These are phyloP conservation scores for Ustilago lituana DNA, from an alignment of 1,284 basidiomycete species.

Conservation along the genomic window DNA sequence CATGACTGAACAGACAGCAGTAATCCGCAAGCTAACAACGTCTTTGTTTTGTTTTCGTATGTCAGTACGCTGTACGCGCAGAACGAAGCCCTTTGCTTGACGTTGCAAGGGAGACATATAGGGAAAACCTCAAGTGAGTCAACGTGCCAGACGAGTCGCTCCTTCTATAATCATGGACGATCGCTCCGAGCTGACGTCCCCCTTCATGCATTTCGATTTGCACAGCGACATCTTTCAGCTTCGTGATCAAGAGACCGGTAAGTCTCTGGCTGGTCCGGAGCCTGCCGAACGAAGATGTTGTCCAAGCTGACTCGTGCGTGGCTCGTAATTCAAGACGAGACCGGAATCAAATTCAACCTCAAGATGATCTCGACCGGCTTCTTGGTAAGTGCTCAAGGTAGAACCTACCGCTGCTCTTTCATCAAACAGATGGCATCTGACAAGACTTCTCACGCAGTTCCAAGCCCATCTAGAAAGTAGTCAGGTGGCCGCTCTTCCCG, in stretches of 20 bases:
- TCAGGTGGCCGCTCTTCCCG: slow-evolving; percentile 8
- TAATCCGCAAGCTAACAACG: neutral
- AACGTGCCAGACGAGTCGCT: too few species aligned
- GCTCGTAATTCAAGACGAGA: slow-evolving; percentile 68
- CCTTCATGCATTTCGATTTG: neutral
- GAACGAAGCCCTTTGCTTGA: slow-evolving; percentile 84
- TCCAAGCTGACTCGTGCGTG: too few species aligned
- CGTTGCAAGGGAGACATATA: slow-evolving; percentile 86
- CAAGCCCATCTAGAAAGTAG: slow-evolving; percentile 18
- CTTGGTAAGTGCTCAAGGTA: slow-evolving; percentile 70
- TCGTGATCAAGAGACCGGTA: slow-evolving; percentile 22
- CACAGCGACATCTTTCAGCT: slow-evolving; percentile 79
- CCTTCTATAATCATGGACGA: too few species aligned
- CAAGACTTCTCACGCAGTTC: slow-evolving; percentile 15
- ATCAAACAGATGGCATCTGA: too few species aligned
- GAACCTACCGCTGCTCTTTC: too few species aligned
- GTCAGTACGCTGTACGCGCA: slow-evolving; percentile 81
- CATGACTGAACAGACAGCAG: too few species aligned
- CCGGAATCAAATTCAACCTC: slow-evolving; percentile 75
- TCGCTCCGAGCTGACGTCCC: too few species aligned
- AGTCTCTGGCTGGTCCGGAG: too few species aligned
- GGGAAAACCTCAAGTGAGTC: slow-evolving; percentile 76
- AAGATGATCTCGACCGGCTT: slow-evolving; percentile 77
- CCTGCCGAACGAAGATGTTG: too few species aligned
- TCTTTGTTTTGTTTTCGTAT: neutral